Evolutionary conservation across 2,329 filamentous ascomycete genomes (phyloP), one percentile per base, ranked within the genome.

Genomic region (Colletotrichum sp.): DNA sequence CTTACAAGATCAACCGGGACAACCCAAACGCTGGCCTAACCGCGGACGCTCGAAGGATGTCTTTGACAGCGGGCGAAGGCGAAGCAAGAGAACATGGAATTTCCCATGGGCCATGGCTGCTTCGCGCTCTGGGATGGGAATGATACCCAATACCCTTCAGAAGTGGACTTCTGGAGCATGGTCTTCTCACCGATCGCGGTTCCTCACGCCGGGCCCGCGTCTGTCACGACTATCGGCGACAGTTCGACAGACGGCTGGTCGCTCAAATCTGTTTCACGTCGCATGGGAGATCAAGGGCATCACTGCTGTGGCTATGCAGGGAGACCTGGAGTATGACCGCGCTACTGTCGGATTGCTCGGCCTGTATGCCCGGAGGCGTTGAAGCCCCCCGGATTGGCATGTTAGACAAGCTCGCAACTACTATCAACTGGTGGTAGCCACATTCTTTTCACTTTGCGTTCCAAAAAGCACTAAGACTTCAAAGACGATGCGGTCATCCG

Each of bases 311-410:
- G 16, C 36, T 18, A n/a, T 43, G 8, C 36, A 43, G 16, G 36
- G 4, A 43, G 8, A 43, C 16, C 36, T 43, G 8, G 8, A 5
- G 36, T 18, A 43, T 43, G 8, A 43, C 3, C 16, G 36, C 0
- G 36, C 36, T 4, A 18, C 36, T 43, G 8, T 18, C 36, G n/a
- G 36, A 5, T 8, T 4, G 1, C 4, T 43, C 4, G 4, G 36
- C 8, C 4, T 43, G 36, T 43, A 43, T 43, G 16, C 16, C 36
- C 4, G 16, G 36, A 43, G 8, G 36, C 1, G 16, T 18, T 43
- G 2, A 43, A 4, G 4, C 1, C 4, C 1, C 36, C 36, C 36
- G 0, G 36, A 38, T 18, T 9, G 36, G 36, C 1, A 0, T 3
- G 0, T 38, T 38, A 5, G 14, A 3, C 36, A 9, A 18, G 36